Base-by-base conservation (phyloP, 176 grass and related monocot species). In the Paspalum notatum region DNA sequence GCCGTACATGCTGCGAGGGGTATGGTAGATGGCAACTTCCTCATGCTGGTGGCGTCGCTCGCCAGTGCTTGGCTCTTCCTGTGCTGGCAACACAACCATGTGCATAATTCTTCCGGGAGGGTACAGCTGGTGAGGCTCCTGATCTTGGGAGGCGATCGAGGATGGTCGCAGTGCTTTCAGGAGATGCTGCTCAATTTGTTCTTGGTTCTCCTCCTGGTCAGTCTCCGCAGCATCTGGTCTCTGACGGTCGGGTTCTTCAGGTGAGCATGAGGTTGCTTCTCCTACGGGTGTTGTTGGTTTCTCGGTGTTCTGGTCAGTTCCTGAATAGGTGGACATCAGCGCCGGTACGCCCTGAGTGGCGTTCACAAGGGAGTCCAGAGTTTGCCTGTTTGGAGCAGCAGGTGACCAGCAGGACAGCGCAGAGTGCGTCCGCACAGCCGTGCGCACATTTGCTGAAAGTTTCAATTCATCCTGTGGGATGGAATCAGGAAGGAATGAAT, bases 91-190 rank as follows among this genome's bases (percentile, higher is more conserved):
- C 16, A 62, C 75, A 68, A 93, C 86, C 91, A 97, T 97, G 82
- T 97, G 94, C 81, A 97, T 74, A 76, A 91, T 93, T 87, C 78
- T 89, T 40, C 94, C 94, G 4, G 94, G 94, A 66, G 91, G 94
- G 71, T 87, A 97, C 47, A 97, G 80, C 66, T 93, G 91, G 3
- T 11, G 70, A 10, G 41, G 57, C 44, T 67, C 66, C 17, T 48
- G n/a, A n/a, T n/a, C n/a, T n/a, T n/a, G 75, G 66, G 45, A 69
- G 26, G 0, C 0, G 3, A 21, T 62, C 20, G 66, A 1, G 5
- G 68, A 40, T 11, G 60, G 51, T n/a, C 16, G 65, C 32, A 67
- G 3, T 1, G 37, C 57, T 60, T 82, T 75, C 48, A 75, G 25
- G 55, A 85, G 62, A 46, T 68, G 63, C 47, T 68, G 63, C 47